Conservation (phyloP, 2,329 filamentous ascomycete genomes). For the Beauveria brongniartii region DNA sequence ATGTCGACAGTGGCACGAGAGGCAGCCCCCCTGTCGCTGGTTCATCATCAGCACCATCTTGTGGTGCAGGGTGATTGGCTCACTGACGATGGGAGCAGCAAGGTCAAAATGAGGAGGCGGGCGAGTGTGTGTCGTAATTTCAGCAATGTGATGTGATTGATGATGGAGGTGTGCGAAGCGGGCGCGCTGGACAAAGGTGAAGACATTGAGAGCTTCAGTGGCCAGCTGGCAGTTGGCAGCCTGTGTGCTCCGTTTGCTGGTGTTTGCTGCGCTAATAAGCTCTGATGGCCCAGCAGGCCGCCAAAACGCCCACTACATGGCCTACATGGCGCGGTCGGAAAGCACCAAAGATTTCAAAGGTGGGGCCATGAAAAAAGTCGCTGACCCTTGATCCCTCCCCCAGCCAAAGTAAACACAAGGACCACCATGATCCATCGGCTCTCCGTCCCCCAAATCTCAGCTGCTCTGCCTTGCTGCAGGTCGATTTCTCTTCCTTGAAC, state of each 20-base stretch:
- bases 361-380: constrained; percentile 10
- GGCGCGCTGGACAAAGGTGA: background rate
- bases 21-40: background rate
- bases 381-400: constrained; percentile 7
- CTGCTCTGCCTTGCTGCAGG: background rate
- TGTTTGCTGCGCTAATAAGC: background rate
- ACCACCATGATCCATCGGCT: background rate
- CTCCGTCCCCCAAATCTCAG: constrained; percentile 4
- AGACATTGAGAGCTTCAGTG: background rate
- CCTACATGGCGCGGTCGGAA: background rate
- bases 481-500: background rate
- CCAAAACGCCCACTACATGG: background rate
- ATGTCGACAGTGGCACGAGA: background rate
- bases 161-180: background rate
- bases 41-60: background rate
- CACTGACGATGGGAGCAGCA: background rate
- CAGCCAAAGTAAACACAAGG: constrained; percentile 10
- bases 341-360: background rate
- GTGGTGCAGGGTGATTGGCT: background rate
- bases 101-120: background rate
- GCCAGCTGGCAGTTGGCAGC: background rate
- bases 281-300: too few relatives aligned
- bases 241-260: background rate
- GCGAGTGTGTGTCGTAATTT: background rate
- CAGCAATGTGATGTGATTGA: background rate